A percentile compares a stretch with the other conserved stretches of the same genome.
Conservation (phyloP, 2,329 filamentous ascomycete genomes). For the Chrysoporthe puriensis region DNA sequence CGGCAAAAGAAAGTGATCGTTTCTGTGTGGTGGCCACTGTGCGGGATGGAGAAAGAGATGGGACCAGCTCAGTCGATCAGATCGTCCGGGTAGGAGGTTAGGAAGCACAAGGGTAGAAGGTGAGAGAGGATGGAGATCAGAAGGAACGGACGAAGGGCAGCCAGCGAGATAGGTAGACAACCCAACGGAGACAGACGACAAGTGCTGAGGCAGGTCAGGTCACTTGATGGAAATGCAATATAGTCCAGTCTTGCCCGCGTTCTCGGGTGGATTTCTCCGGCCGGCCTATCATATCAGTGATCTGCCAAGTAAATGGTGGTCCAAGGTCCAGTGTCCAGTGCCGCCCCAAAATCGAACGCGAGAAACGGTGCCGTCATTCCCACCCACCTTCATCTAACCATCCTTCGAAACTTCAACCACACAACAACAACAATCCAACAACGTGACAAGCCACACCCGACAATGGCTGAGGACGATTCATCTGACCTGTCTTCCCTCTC, state of each 20-base stretch:
- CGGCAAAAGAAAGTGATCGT: neutral
- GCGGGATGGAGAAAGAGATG: neutral
- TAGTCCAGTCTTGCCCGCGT: conserved; percentile 1
- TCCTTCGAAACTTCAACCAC: conserved; percentile 29
- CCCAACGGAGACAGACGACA: neutral
- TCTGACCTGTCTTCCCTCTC: conserved; percentile 64
- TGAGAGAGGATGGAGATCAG: neutral
- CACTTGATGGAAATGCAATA: conserved; percentile 7
- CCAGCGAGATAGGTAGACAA: conserved; percentile 6
- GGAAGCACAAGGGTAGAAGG: neutral
- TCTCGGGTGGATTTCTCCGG: conserved; percentile 10
- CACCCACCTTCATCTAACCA: conserved; percentile 31
- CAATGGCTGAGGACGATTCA: conserved; percentile 65
- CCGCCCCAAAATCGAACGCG: conserved; percentile 5
- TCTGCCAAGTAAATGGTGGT: conserved; percentile 11
- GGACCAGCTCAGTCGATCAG: neutral
- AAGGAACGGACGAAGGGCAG: neutral
- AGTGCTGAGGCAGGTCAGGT: neutral
- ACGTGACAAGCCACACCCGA: conserved; percentile 30
- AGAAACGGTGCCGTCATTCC: conserved; percentile 16
- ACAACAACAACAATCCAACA: conserved; percentile 28
- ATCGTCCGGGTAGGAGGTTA: neutral
- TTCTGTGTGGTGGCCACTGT: neutral
- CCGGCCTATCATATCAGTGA: conserved; percentile 15
- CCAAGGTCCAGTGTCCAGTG: neutral